Evolutionary conservation across 495 filamentous ascomycete genomes (phyloP).

Genomic region (Rusavskia elegans): DNA sequence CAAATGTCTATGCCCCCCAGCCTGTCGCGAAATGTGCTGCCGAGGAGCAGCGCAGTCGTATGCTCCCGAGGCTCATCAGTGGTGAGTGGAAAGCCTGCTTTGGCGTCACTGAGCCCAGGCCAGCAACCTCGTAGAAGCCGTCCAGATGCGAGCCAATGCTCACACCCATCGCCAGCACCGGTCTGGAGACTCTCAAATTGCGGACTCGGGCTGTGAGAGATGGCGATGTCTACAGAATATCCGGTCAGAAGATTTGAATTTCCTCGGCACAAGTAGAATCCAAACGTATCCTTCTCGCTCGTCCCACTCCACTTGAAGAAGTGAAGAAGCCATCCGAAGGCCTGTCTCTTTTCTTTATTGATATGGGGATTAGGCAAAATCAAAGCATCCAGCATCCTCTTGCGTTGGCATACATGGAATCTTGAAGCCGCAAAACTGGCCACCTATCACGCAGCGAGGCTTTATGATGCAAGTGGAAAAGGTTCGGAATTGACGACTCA

Average conservation of each 20-base stretch:
- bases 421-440: slow-evolving; percentile 65
- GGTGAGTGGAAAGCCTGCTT: slow-evolving; percentile 58
- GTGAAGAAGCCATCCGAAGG: slow-evolving; percentile 51
- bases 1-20: slow-evolving; percentile 66
- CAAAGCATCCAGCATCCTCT: slow-evolving; percentile 64
- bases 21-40: slow-evolving; percentile 57
- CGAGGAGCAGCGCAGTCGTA: slow-evolving; percentile 37
- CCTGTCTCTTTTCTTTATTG: slow-evolving; percentile 62
- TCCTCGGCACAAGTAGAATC: slow-evolving; percentile 60
- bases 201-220: slow-evolving; percentile 39
- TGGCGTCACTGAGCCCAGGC: slow-evolving; percentile 39
- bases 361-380: slow-evolving; percentile 58
- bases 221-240: slow-evolving; percentile 41
- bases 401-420: slow-evolving; percentile 58
- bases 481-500: slow-evolving; percentile 20
- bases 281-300: slow-evolving; percentile 65
- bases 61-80: slow-evolving; percentile 52
- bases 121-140: not conserved
- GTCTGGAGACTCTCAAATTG: slow-evolving; percentile 57
- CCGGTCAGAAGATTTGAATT: slow-evolving; percentile 75
- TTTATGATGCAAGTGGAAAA: slow-evolving; percentile 44
- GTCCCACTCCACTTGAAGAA: slow-evolving; percentile 52
- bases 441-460: slow-evolving; percentile 59
- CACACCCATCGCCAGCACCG: slow-evolving; percentile 35
- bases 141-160: too few relatives aligned